These are phyloP conservation scores for Geotrichum bryndzae DNA, from an alignment of 1,139 yeast genomes.

Conservation along the genomic window DNA sequence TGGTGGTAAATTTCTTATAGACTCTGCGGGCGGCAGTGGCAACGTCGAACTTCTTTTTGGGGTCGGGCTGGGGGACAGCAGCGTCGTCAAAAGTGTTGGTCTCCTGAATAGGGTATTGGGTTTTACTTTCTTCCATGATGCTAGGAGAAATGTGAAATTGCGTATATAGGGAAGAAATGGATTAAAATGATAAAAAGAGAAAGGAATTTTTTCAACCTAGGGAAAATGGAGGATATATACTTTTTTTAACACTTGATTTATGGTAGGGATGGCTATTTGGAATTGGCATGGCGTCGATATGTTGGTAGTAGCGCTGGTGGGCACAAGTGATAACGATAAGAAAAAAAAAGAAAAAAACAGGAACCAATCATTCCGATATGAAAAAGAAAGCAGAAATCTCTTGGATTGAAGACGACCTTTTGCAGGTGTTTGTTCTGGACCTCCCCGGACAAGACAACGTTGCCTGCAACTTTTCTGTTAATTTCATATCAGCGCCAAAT, in stretches of 20 bases:
- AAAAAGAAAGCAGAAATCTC: background rate
- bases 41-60: background rate
- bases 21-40: conserved; percentile 11
- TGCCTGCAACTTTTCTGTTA: background rate
- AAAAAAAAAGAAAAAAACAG: no score
- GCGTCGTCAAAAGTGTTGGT: background rate
- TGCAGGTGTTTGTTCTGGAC: background rate
- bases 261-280: background rate
- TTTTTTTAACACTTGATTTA: background rate
- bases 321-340: background rate
- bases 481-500: background rate
- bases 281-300: background rate
- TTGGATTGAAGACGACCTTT: background rate
- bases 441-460: no score
- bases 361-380: background rate
- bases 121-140: conserved; percentile 8
- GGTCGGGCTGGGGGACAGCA: conserved; percentile 1
- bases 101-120: conserved; percentile 1
- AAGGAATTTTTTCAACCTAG: background rate
- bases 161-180: background rate
- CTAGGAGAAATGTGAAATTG: background rate
- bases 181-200: background rate
- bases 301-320: background rate
- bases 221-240: background rate
- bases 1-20: conserved; percentile 40